Percentiles rank a stretch among this genome's conserved stretches.
Evolutionary conservation across 345 rosid species (phyloP).

Genomic region (Dipteronia dyeriana): DNA sequence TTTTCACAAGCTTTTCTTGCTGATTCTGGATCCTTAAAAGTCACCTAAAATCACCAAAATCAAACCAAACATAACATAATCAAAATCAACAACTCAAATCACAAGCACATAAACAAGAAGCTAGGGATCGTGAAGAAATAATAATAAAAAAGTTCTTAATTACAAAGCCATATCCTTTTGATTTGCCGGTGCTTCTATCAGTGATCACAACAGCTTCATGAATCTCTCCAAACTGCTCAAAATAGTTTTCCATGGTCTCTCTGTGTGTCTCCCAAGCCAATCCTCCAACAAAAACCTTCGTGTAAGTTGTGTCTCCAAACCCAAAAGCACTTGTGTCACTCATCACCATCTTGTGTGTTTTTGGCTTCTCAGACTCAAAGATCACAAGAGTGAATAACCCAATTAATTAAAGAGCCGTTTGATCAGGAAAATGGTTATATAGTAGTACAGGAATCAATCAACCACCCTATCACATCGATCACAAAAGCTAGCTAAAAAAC

Average conservation of each 20-base stretch:
- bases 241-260: conserved; percentile 32
- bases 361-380: conserved; percentile 28
- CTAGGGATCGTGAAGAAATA: background rate
- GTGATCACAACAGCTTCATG: conserved; percentile 41
- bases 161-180: conserved; percentile 47
- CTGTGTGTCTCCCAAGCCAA: conserved; percentile 45
- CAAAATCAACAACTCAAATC: background rate
- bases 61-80: background rate
- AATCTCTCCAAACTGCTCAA: conserved; percentile 45
- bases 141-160: background rate
- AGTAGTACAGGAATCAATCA: background rate
- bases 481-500: background rate
- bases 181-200: conserved; percentile 31
- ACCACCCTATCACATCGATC: conserved; percentile 6
- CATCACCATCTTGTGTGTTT: conserved; percentile 36
- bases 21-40: conserved; percentile 58
- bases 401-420: conserved; percentile 9
- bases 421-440: background rate
- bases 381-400: background rate
- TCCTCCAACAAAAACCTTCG: conserved; percentile 50
- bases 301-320: conserved; percentile 44
- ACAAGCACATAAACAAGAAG: background rate
- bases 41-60: conserved; percentile 38
- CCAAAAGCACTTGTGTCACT: conserved; percentile 18
- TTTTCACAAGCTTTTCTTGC: conserved; percentile 60